These are phyloP conservation scores for Fusarium coicis DNA, from an alignment of 2,329 filamentous ascomycete genomes.

Conservation along the genomic window DNA sequence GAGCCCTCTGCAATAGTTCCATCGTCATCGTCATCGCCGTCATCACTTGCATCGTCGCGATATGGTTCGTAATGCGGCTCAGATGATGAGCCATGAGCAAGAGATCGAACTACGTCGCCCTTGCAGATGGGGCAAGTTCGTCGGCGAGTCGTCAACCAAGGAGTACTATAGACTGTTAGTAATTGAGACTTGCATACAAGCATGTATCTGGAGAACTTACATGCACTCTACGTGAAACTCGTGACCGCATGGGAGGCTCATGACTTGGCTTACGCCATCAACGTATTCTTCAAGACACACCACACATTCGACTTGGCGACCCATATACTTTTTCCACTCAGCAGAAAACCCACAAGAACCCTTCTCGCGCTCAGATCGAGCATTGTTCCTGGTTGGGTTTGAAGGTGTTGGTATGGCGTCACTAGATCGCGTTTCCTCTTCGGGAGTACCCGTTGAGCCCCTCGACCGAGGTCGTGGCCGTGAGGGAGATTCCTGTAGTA, in stretches of 20 bases:
- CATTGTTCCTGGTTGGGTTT: constrained; percentile 46
- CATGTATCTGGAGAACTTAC: constrained; percentile 66
- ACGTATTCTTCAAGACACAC: constrained; percentile 97
- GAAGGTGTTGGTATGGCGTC: constrained; percentile 54
- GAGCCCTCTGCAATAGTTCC: constrained; percentile 53
- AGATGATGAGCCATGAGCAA: constrained; percentile 65
- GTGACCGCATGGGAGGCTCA: constrained; percentile 97
- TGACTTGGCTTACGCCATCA: constrained; percentile 92
- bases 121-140: constrained; percentile 99
- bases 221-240: constrained; percentile 99
- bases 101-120: constrained; percentile 85
- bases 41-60: constrained; percentile 61
- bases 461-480: constrained; percentile 71
- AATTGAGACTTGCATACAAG: neutral
- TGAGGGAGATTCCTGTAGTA: constrained; percentile 71
- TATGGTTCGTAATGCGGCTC: constrained; percentile 65
- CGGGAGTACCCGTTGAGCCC: constrained; percentile 70
- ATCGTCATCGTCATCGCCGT: constrained; percentile 54
- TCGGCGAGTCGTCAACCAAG: constrained; percentile 94
- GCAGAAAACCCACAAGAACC: constrained; percentile 53
- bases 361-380: constrained; percentile 61
- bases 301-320: constrained; percentile 84
- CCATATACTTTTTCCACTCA: constrained; percentile 75
- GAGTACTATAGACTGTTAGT: constrained; percentile 70
- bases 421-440: constrained; percentile 59